These are phyloP conservation scores for Vaccinium corymbosum DNA, from an alignment of 148 eudicot species.

Conservation along the genomic window DNA sequence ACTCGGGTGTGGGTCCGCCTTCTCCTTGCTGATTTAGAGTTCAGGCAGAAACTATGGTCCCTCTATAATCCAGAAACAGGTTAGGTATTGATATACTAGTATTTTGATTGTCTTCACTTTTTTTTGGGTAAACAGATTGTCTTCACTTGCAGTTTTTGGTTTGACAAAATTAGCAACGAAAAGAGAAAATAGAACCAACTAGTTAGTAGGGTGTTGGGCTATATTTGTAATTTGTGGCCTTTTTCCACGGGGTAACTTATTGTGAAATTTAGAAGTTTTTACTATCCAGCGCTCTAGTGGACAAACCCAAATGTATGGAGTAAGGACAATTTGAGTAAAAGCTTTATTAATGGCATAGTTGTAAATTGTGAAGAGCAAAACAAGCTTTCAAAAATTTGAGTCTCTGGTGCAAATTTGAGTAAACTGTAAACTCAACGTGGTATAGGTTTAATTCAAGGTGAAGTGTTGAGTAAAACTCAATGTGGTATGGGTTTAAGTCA, in stretches of 20 bases:
- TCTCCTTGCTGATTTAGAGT: conserved; percentile 78
- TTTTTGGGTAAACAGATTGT: too few relatives aligned
- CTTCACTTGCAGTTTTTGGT: not conserved
- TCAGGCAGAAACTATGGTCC: conserved; percentile 71
- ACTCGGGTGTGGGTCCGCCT: conserved; percentile 90
- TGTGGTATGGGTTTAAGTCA: too few relatives aligned
- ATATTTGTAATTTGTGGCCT: not conserved
- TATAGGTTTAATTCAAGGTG: too few relatives aligned
- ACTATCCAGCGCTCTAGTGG: too few relatives aligned
- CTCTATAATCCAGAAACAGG: conserved; percentile 72
- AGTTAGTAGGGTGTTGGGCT: not conserved
- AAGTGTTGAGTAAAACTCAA: too few relatives aligned
- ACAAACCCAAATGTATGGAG: too few relatives aligned
- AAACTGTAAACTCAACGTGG: too few relatives aligned
- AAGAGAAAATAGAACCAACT: not conserved
- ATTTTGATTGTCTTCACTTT: not conserved
- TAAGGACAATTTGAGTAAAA: too few relatives aligned
- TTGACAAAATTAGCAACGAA: not conserved
- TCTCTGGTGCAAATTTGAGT: too few relatives aligned
- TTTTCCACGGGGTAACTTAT: not conserved
- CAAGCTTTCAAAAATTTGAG: too few relatives aligned
- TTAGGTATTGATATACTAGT: conserved; percentile 2
- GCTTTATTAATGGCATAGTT: too few relatives aligned
- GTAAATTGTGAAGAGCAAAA: too few relatives aligned
- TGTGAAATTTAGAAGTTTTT: not conserved